Conservation (phyloP, 2,329 filamentous ascomycete species). For the Cercospora citrullina region DNA sequence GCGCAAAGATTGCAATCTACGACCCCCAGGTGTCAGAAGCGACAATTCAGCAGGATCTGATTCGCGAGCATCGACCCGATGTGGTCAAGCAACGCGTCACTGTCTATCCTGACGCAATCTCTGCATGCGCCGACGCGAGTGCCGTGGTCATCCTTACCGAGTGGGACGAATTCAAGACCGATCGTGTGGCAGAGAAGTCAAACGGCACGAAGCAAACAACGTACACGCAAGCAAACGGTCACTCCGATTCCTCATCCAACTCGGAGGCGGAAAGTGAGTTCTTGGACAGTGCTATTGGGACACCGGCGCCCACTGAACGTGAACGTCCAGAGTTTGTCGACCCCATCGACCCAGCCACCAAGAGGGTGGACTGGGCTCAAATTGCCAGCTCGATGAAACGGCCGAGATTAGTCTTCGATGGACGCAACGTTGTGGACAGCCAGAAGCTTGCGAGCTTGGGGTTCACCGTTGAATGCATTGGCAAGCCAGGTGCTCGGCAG, state of each 20-base stretch:
- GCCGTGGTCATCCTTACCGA: constrained; percentile 41
- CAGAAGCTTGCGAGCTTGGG: constrained; percentile 37
- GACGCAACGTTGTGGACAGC: constrained; percentile 40
- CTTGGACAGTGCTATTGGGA: constrained; percentile 24
- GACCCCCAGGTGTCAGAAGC: constrained; percentile 55
- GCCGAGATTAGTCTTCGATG: constrained; percentile 42
- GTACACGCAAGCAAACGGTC: neutral
- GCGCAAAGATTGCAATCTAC: constrained; percentile 64
- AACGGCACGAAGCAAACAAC: neutral
- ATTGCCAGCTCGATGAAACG: constrained; percentile 38
- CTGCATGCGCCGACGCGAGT: constrained; percentile 38
- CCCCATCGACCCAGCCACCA: constrained; percentile 15
- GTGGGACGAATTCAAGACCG: constrained; percentile 41
- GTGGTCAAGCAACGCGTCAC: constrained; percentile 34
- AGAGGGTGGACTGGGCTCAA: constrained; percentile 37
- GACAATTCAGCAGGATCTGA: constrained; percentile 39
- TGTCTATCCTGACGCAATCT: constrained; percentile 35
- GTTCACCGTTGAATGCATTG: constrained; percentile 41
- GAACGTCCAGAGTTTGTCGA: constrained; percentile 16
- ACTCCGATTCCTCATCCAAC: constrained; percentile 16
- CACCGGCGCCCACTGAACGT: constrained; percentile 18
- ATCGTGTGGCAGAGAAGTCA: constrained; percentile 20
- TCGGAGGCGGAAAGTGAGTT: constrained; percentile 26
- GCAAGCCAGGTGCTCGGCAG: constrained; percentile 30
- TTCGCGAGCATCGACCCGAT: constrained; percentile 28